These are phyloP conservation scores for Erysimum cheiri DNA, from an alignment of 441 rosid genomes.

Conservation along the genomic window DNA sequence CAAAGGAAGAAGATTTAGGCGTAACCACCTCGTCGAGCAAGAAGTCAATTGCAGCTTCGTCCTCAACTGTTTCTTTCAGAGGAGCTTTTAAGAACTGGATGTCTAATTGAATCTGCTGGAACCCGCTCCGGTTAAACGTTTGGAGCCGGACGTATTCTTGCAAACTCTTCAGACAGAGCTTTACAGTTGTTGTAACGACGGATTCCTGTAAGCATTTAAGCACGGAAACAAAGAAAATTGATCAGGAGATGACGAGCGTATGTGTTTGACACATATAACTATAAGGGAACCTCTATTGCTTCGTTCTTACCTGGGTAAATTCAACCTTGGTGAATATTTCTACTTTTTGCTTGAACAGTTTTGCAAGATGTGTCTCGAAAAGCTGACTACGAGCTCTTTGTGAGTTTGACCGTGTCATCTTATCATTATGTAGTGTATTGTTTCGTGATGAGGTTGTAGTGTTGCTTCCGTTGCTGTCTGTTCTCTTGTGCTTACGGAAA, in stretches of 20 bases:
- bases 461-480: constrained; percentile 94
- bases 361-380: constrained; percentile 97
- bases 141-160: constrained; percentile 97
- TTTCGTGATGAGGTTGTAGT: constrained; percentile 82
- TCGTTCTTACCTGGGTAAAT: constrained; percentile 74
- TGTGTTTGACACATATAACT: constrained; percentile 15
- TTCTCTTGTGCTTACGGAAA: constrained; percentile 74
- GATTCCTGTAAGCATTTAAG: constrained; percentile 73
- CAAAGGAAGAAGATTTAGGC: constrained; percentile 4
- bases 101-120: constrained; percentile 98
- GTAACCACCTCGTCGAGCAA: constrained; percentile 89
- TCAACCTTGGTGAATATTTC: constrained; percentile 97
- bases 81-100: constrained; percentile 89
- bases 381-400: constrained; percentile 95
- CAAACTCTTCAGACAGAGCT: constrained; percentile 90
- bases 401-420: constrained; percentile 67
- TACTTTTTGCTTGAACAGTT: constrained; percentile 97
- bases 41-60: constrained; percentile 90
- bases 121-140: constrained; percentile 93
- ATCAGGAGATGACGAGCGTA: neutral
- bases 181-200: constrained; percentile 68
- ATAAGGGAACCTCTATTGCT: constrained; percentile 1
- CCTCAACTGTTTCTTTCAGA: constrained; percentile 74
- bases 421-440: constrained; percentile 85
- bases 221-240: neutral